Evolutionary conservation across 371 early-diverging fungal species (phyloP), one percentile per base, ranked within the genome.

Genomic region (Saksenaea oblongispora): DNA sequence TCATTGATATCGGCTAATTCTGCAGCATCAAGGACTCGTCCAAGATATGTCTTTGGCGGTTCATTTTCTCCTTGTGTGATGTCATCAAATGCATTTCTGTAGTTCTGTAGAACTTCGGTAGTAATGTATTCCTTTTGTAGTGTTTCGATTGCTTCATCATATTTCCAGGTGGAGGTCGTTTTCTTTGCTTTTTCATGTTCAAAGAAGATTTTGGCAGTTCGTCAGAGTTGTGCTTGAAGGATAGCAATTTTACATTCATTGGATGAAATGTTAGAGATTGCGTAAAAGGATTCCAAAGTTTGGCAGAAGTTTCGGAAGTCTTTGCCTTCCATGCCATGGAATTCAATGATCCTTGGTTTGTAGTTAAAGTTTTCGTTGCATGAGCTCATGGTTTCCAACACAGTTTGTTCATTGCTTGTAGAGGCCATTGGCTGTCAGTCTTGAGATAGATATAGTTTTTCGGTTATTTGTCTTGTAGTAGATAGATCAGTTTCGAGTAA

Each of bases 261-360:
- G 28, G n/a, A 15, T 2, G 10, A 36, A 10, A 51, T 53, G 28
- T 54, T 53, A 10, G 17, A 15, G 3, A 64, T 28, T 18, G 64
- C 64, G 53, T 51, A 47, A 14, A 41, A 54, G 14, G 64, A 64
- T 22, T 64, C 58, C 15, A 64, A 35, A 0, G 24, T 26, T 26
- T 64, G 53, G 3, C 15, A 10, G 24, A 65, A 65, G 22, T 65
- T 17, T 3, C 65, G 42, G 51, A 65, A 60, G 18, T 65, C 60
- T 60, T 65, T 60, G 18, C 65, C 65, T 28, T 65, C 60, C 17
- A 28, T 34, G 5, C 65, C 65, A 17, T 54, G 55, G 34, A 60
- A 65, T 54, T 59, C 60, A 11, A 55, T 56, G 3, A 56, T 4
- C 31, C 17, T 28, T 15, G 7, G 31, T 34, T 35, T 34, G 22